Evolutionary conservation across 2,329 filamentous ascomycete genomes (phyloP), one percentile per base, ranked within the genome.

Genomic region (Colletotrichum sp.): DNA sequence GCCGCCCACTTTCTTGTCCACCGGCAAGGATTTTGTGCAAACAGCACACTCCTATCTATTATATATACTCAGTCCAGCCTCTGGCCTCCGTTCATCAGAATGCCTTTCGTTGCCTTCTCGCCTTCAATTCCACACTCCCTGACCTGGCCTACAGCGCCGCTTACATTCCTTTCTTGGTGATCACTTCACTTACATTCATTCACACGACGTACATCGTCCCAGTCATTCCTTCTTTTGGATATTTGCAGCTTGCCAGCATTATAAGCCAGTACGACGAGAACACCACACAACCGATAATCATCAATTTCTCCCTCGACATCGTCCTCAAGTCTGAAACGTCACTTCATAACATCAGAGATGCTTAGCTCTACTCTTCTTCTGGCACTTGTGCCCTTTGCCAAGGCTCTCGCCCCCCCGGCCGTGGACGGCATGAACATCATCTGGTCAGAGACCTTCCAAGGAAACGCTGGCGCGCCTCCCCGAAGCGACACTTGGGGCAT

Each of bases 361-460:
- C 12, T 72, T 48, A 21, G 38, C 8, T 24, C 5, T 21, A 36
- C 24, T 24, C 21, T 76, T 32, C 21, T 75, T 36, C 72, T 83
- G 48, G 76, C 77, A 10, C 60, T 75, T 18, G 15, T 73, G 58
- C 74, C 82, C 24, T 58, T 83, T 18, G 80, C 78, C 55, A 78
- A 77, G n/a, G 85, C 85, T n/a, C 83, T 83, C 78, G 75, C 78
- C 12, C 80, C 83, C 1, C 88, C 88, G 0, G 78, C 76, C 21
- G 83, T 87, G 69, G 71, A 80, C 8, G 87, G 87, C 56, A 87
- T 85, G 80, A 85, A 80, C 26, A 79, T 85, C 8, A 75, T 87
- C 72, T 90, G 88, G 87, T 79, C 84, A 58, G 88, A 90, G 24
- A 82, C 78, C 24, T 90, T 90, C 77, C 36, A 78, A 26, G 88